Conservation (phyloP, 305 asterid genomes). For the Lippia alba region DNA sequence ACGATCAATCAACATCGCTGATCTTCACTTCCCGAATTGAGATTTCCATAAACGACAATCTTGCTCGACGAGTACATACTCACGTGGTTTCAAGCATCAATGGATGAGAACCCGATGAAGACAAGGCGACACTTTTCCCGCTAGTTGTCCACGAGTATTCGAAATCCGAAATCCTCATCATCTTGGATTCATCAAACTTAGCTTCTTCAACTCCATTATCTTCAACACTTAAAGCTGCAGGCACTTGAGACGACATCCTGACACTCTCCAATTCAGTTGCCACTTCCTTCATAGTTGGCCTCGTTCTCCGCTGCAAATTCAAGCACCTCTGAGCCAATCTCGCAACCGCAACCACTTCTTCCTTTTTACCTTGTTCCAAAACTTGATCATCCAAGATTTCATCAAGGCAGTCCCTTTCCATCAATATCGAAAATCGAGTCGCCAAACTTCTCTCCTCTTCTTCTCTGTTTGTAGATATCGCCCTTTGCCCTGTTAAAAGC, state of each 20-base stretch:
- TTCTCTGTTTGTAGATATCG: not conserved
- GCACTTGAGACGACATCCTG: not conserved
- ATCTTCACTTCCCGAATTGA: too few species aligned
- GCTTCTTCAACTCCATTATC: not conserved
- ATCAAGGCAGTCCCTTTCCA: not conserved
- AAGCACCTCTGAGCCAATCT: not conserved
- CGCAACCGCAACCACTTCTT: not conserved
- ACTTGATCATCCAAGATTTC: not conserved
- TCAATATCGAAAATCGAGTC: not conserved
- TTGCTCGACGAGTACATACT: too few species aligned
- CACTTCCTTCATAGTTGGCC: slow-evolving; percentile 2
- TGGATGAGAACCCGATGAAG: not conserved
- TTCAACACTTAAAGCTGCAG: not conserved
- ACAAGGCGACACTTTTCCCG: not conserved
- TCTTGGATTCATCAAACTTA: not conserved
- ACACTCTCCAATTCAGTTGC: not conserved
- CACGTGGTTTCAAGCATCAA: not conserved
- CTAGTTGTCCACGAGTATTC: not conserved
- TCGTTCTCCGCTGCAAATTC: not conserved
- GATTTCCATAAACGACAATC: too few species aligned
- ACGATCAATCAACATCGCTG: too few species aligned
- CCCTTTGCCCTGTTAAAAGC: not conserved
- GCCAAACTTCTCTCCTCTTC: not conserved
- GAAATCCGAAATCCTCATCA: not conserved
- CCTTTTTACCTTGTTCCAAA: not conserved